Conservation (phyloP, 108 stramenopile species). For the Nannochloropsis gaditana region DNA sequence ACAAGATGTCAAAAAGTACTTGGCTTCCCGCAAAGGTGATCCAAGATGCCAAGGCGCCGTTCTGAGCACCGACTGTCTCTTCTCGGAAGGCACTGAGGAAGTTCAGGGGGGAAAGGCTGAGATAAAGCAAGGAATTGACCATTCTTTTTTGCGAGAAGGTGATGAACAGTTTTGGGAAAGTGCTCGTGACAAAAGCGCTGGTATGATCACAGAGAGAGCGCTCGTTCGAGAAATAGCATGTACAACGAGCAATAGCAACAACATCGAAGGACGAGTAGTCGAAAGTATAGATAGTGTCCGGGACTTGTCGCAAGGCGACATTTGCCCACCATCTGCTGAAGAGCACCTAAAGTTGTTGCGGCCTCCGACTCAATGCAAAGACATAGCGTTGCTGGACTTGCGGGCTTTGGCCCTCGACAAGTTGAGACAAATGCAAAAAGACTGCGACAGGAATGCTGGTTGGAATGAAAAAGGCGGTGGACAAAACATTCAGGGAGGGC, state of each 20-base stretch:
- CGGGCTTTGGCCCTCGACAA: not conserved
- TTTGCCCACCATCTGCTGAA: not conserved
- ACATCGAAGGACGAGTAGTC: not conserved
- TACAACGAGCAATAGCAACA: not conserved
- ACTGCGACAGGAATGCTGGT: not conserved
- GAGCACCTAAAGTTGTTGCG: not conserved
- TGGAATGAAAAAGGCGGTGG: not conserved
- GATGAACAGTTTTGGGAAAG: too few species aligned
- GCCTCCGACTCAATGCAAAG: not conserved
- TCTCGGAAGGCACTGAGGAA: too few species aligned
- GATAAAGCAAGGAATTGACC: too few species aligned
- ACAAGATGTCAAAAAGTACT: too few species aligned
- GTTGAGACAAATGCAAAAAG: not conserved
- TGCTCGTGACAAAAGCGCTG: too few species aligned
- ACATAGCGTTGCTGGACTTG: not conserved
- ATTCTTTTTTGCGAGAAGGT: too few species aligned
- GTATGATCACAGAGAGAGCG: too few species aligned
- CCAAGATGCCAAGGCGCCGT: too few species aligned
- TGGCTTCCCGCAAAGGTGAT: too few species aligned
- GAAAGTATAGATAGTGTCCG: not conserved
- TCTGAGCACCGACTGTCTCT: too few species aligned
- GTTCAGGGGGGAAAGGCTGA: too few species aligned
- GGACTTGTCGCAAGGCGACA: too few species aligned
- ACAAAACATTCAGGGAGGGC: not conserved
- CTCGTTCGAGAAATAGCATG: not conserved